Evolutionary conservation across 805 yeast genomes (phyloP).

Genomic region (Candida odintsovae): DNA sequence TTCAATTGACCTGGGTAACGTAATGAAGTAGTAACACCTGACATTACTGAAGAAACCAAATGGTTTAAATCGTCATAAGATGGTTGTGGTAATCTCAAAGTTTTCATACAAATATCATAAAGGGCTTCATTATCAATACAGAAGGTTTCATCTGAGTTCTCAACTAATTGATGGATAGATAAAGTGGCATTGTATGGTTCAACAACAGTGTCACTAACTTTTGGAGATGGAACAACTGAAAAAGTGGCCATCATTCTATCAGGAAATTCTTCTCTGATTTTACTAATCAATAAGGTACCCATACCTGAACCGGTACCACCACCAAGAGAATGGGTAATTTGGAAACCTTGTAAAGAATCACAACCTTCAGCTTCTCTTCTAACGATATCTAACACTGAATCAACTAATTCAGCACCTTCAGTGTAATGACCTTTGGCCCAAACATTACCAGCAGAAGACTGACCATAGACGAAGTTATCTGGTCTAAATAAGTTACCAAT

Average conservation of each 20-base stretch:
- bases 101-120: slow-evolving; percentile 96
- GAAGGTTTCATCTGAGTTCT: slow-evolving; percentile 97
- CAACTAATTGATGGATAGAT: slow-evolving; percentile 94
- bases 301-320: slow-evolving; percentile 99
- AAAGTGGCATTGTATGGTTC: slow-evolving; percentile 98
- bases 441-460: slow-evolving; percentile 98
- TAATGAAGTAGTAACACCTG: slow-evolving; percentile 95
- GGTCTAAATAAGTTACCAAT: slow-evolving; percentile 95
- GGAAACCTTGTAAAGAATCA: slow-evolving; percentile 95
- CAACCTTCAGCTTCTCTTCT: slow-evolving; percentile 96
- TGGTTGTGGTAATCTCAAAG: slow-evolving; percentile 89
- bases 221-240: slow-evolving; percentile 98
- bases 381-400: slow-evolving; percentile 89
- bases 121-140: slow-evolving; percentile 99
- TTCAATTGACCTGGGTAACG: slow-evolving; percentile 97
- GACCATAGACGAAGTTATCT: slow-evolving; percentile 93
- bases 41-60: slow-evolving; percentile 94
- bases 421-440: slow-evolving; percentile 99
- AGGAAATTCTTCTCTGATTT: slow-evolving; percentile 87
- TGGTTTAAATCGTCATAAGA: slow-evolving; percentile 80
- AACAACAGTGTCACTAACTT: slow-evolving; percentile 92
- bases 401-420: slow-evolving; percentile 91
- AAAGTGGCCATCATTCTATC: slow-evolving; percentile 96
- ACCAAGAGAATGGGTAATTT: slow-evolving; percentile 95
- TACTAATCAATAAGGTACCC: slow-evolving; percentile 90